Base-by-base conservation (phyloP, 2,329 filamentous ascomycete genomes). In the Magnaporthiopsis rhizophila region DNA sequence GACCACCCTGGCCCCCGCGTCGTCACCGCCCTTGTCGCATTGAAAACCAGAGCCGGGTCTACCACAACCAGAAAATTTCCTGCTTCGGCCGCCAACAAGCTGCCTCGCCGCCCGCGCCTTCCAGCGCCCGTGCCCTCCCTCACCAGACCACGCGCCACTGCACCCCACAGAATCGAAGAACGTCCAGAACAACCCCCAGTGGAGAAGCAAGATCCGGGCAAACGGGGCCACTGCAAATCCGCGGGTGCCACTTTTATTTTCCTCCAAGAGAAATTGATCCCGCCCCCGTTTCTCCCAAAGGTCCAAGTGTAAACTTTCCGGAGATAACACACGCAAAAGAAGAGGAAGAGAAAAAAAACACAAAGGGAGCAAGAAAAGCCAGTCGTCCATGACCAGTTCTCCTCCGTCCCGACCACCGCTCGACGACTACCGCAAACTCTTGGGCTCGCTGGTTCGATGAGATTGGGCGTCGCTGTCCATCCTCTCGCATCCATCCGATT, bases 401-500 rank as follows among this genome's bases (percentile, higher is more conserved):
- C 21, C 15, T 50, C 38, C 38, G 38, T 15, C 38, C 38, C 38
- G 38, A 3, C 38, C 38, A 50, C 38, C 38, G 5, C 18, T 50
- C 38, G 38, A 50, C 15, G 38, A 50, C 38, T 21, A 30, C 57
- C 66, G 71, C 70, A 50, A 50, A 50, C 38, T 50, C 15, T 21
- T 50, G 38, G 38, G 38, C 38, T 50, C 38, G 38, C 38, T 11
- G 38, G 38, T 21, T 50, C 38, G 15, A 50, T 69, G 71, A 70
- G 56, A 65, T 67, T 71, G 70, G 71, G 70, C 70, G 62, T 63
- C 61, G 59, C 62, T 65, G 68, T 70, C 67, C 65, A 66, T 30
- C 61, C 24, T 57, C 61, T 63, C 34, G 38, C 6, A n/a, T 15
- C 57, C 45, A 21, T 26, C n/a, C 50, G 11, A 26, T 26, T 50